Conservation (phyloP, 345 rosid genomes). For the Linum usitatissimum region DNA sequence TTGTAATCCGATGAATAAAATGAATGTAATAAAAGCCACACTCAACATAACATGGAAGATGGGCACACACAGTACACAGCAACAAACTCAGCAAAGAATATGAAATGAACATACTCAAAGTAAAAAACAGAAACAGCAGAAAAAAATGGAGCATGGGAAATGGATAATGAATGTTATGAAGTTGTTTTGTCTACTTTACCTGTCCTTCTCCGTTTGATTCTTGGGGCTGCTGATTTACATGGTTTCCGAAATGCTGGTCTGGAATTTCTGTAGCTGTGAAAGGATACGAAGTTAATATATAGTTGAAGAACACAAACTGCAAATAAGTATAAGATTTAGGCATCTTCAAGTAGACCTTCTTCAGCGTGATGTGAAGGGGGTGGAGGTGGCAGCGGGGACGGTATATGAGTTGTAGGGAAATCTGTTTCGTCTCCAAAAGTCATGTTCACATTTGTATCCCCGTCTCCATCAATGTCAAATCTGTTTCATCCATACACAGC, state of each 20-base stretch:
- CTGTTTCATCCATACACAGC: slow-evolving; percentile 28
- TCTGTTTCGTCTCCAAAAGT: slow-evolving; percentile 37
- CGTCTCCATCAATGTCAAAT: slow-evolving; percentile 68
- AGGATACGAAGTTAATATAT: slow-evolving; percentile 5
- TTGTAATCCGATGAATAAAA: neutral
- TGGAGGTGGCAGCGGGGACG: slow-evolving; percentile 35
- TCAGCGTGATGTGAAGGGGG: slow-evolving; percentile 17
- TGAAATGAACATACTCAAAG: too few relatives aligned
- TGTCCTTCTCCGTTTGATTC: slow-evolving; percentile 29
- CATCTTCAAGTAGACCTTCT: slow-evolving; percentile 33
- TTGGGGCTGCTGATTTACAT: slow-evolving; percentile 18
- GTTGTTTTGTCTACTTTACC: slow-evolving; percentile 24
- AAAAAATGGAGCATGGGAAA: too few relatives aligned
- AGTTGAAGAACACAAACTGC: neutral
- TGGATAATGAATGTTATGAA: neutral
- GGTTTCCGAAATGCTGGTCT: slow-evolving; percentile 31
- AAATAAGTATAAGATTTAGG: neutral
- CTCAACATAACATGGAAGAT: too few relatives aligned
- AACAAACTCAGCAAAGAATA: too few relatives aligned
- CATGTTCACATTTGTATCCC: slow-evolving; percentile 45
- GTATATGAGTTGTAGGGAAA: slow-evolving; percentile 33
- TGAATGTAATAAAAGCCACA: too few relatives aligned
- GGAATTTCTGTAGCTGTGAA: slow-evolving; percentile 36
- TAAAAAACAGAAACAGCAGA: too few relatives aligned
- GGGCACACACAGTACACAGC: too few relatives aligned